Conservation (phyloP, 192 early-diverging fungal genomes). For the Geranomyces variabilis region DNA sequence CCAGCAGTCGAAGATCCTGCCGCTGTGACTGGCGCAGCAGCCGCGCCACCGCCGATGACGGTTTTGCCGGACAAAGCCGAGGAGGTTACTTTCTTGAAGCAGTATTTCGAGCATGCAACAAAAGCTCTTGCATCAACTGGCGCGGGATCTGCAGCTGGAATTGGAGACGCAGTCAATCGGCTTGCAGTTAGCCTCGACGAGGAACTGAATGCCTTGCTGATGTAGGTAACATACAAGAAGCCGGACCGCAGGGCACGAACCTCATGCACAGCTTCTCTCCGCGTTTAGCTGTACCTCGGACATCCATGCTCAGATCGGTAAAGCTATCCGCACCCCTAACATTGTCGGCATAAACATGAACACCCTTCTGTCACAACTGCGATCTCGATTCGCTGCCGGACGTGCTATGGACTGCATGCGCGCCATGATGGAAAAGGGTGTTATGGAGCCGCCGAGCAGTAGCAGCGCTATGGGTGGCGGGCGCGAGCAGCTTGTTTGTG, state of each 20-base stretch:
- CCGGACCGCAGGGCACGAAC: neutral
- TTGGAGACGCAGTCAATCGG: neutral
- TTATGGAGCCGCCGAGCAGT: constrained; percentile 18
- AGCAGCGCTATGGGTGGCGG: neutral
- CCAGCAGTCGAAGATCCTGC: neutral
- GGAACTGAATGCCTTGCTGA: neutral
- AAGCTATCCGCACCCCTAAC: constrained; percentile 1
- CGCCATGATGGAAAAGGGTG: constrained; percentile 13
- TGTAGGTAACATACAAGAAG: neutral
- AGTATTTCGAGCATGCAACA: constrained; percentile 30
- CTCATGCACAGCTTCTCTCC: neutral
- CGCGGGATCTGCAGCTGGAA: neutral
- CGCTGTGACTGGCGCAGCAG: neutral
- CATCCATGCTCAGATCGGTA: constrained; percentile 10
- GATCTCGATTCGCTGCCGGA: constrained; percentile 10
- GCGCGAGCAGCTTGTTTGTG: constrained; percentile 5
- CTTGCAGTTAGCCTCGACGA: constrained; percentile 6
- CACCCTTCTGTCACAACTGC: constrained; percentile 14
- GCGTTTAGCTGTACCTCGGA: neutral
- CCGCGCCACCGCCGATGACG: neutral
- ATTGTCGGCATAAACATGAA: constrained; percentile 14
- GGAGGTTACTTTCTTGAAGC: constrained; percentile 32
- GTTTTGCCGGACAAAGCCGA: constrained; percentile 10
- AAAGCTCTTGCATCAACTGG: constrained; percentile 1
- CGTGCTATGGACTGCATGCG: constrained; percentile 27